A percentile compares a stretch with the other conserved stretches of the same genome.
These are phyloP conservation scores for Musa troglodytarum DNA, from an alignment of 176 grass and related monocot genomes.

Conservation along the genomic window DNA sequence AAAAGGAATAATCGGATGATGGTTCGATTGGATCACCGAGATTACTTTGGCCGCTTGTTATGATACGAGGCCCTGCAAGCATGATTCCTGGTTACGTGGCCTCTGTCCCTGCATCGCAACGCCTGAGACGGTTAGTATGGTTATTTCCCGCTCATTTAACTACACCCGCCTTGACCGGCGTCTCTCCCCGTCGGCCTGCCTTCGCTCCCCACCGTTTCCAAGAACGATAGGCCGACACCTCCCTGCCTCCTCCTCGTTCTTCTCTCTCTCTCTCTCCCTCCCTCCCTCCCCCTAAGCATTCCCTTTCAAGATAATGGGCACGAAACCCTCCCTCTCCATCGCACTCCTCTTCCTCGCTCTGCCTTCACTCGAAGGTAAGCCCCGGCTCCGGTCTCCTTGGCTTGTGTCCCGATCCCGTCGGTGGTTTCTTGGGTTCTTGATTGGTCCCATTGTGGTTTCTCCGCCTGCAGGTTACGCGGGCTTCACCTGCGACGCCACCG, in stretches of 20 bases:
- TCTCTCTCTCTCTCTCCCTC: not conserved
- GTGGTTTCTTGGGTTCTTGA: not conserved
- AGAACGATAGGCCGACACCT: no score
- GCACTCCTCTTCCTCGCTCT: not conserved
- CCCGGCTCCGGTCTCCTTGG: slow-evolving; percentile 15
- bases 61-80: no score
- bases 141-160: no score
- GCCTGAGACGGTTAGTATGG: no score
- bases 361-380: not conserved
- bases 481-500: slow-evolving; percentile 43
- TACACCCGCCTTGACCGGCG: no score
- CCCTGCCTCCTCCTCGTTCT: not conserved
- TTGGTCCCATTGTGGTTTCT: not conserved
- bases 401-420: slow-evolving; percentile 7
- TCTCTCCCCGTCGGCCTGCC: no score
- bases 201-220: no score
- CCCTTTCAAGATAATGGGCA: not conserved
- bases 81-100: no score
- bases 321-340: not conserved
- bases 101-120: no score
- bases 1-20: no score
- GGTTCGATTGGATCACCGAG: no score
- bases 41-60: no score
- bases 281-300: slow-evolving; percentile 6
- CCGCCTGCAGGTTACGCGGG: slow-evolving; percentile 31